A percentile compares a stretch with the other conserved stretches of the same genome.
These are phyloP conservation scores for Sugiyamaella americana DNA, from an alignment of 805 yeast genomes.

Conservation along the genomic window DNA sequence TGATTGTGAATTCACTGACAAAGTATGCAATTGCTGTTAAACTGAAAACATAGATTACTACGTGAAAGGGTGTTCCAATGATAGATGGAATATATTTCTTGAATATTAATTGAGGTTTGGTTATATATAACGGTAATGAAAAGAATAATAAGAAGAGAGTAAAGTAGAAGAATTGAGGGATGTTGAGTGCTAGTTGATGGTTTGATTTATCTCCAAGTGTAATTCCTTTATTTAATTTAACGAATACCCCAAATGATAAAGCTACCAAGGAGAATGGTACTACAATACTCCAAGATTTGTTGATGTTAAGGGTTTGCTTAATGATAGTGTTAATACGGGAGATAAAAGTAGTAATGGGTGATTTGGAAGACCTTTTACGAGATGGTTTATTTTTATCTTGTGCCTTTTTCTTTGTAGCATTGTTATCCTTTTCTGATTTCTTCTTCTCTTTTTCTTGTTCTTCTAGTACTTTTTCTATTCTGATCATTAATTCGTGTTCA, in stretches of 20 bases:
- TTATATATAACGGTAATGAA: slow-evolving; percentile 70
- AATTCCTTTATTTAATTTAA: slow-evolving; percentile 69
- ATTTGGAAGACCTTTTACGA: neutral
- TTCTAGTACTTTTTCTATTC: slow-evolving; percentile 31
- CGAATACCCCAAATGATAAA: slow-evolving; percentile 48
- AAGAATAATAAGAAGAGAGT: slow-evolving; percentile 55
- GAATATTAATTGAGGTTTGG: slow-evolving; percentile 34
- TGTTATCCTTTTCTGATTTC: neutral
- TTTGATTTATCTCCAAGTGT: slow-evolving; percentile 89
- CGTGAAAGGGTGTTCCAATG: slow-evolving; percentile 23
- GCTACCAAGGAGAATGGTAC: slow-evolving; percentile 40
- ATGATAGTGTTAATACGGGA: slow-evolving; percentile 33
- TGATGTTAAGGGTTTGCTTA: slow-evolving; percentile 3
- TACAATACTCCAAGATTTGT: slow-evolving; percentile 7
- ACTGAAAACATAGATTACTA: slow-evolving; percentile 10
- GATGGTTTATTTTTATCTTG: neutral
- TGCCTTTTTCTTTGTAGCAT: neutral
- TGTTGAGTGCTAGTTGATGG: slow-evolving; percentile 64
- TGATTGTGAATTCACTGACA: slow-evolving; percentile 42
- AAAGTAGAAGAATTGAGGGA: slow-evolving; percentile 80
- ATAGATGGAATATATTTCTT: slow-evolving; percentile 35
- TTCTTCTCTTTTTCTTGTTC: neutral
- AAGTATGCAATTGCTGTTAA: slow-evolving; percentile 15
- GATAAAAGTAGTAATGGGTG: neutral
- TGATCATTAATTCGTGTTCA: slow-evolving; percentile 17